Evolutionary conservation across 2,329 filamentous ascomycete genomes (phyloP), one percentile per base, ranked within the genome.

Genomic region (Colletotrichum tropicicola): DNA sequence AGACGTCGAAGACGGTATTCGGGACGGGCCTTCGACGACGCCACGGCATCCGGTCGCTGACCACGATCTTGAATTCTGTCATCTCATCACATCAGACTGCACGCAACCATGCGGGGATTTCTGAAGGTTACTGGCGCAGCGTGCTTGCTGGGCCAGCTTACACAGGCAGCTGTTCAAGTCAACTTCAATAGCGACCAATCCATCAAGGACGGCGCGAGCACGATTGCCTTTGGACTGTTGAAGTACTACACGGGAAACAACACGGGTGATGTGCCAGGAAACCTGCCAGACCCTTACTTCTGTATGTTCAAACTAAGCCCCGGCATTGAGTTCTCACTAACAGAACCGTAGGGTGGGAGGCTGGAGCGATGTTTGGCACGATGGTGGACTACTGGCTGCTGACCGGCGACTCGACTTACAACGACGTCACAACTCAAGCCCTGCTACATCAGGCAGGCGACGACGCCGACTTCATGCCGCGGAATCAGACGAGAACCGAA

Each of bases 361-460:
- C 89, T 0, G 88, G 89, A 19, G 87, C 89, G 56, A 85, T 94
- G 83, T 92, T 93, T 71, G 88, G 90, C 56, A 86, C 88, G 2
- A 74, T 93, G 68, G 78, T 93, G 57, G 89, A 93, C 74, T 93
- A 93, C 77, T 92, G 89, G 88, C 85, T 86, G 68, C 83, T 89
- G 59, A 92, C 90, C 0, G 89, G 88, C 15, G 90, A 93, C 76
- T 73, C 79, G 1, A 83, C 85, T 4, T 92, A 92, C 78, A 90
- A 90, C 73, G 77, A 82, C 9, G 80, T 87, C 35, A 85, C 85
- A 2, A 82, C 78, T 17, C 82, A 90, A 71, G 89, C 85, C 2
- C 72, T 92, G 70, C 70, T 87, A 7, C 87, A 89, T 71, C 90
- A 92, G 73, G 83, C 80, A 32, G 87, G 88, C 39, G 77, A 83